Evolutionary conservation across 257 asterid species (phyloP).

Genomic region (Plantago ovata): DNA sequence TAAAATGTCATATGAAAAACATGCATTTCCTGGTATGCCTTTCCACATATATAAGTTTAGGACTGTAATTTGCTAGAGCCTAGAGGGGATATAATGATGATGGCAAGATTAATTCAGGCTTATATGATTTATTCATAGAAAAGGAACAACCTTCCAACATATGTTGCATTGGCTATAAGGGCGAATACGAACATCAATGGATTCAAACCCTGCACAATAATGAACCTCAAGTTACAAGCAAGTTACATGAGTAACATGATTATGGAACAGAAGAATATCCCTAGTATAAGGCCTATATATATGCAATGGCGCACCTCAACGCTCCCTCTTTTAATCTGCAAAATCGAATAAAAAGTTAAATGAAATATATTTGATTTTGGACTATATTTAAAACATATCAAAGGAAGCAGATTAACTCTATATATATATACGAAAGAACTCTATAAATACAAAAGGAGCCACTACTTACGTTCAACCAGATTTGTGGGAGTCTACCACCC

Average conservation of each 20-base stretch:
- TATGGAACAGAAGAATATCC: no score
- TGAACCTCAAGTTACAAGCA: not conserved
- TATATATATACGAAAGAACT: no score
- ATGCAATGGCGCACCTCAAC: conserved; percentile 29
- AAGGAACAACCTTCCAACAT: conserved; percentile 33
- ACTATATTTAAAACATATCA: not conserved
- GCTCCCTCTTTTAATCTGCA: conserved; percentile 39
- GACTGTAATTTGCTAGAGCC: no score
- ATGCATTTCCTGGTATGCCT: no score
- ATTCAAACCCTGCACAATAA: conserved; percentile 29
- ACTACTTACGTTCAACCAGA: conserved; percentile 31
- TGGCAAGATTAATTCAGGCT: not conserved
- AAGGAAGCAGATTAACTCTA: not conserved
- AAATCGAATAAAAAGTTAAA: not conserved
- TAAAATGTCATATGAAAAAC: no score
- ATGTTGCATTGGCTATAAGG: conserved; percentile 34
- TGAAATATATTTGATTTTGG: not conserved
- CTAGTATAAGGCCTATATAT: no score
- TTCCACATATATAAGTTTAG: no score
- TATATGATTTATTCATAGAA: not conserved
- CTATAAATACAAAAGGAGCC: no score
- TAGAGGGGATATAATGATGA: no score
- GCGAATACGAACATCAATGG: conserved; percentile 48
- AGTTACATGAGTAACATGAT: no score
- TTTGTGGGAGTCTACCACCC: conserved; percentile 49